A percentile compares a stretch with the other conserved stretches of the same genome.
Evolutionary conservation across 148 eudicot species (phyloP).

Genomic region (Chenopodium suecicum): DNA sequence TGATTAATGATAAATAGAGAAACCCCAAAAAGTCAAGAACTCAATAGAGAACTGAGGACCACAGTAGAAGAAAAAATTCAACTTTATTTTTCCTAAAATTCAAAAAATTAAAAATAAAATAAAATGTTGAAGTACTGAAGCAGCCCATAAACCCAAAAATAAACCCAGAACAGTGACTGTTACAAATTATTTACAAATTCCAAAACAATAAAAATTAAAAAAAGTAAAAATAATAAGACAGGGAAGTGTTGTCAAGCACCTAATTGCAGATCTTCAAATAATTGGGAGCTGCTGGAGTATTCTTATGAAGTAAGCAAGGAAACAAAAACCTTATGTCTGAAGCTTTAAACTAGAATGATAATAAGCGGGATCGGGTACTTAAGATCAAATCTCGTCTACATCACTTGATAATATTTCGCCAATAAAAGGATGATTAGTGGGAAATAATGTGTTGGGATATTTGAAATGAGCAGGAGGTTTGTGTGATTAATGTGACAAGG

Average conservation of each 20-base stretch:
- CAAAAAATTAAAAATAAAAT: neutral
- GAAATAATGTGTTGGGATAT: no score
- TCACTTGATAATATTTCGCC: no score
- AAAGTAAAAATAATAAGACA: neutral
- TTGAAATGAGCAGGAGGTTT: neutral
- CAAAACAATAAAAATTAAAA: neutral
- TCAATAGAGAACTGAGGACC: conserved; percentile 16
- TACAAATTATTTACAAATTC: neutral
- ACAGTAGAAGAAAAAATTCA: neutral
- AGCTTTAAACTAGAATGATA: conserved; percentile 12
- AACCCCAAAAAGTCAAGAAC: conserved; percentile 22
- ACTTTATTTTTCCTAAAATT: neutral
- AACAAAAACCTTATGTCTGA: conserved; percentile 7
- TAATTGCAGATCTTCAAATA: conserved; percentile 34
- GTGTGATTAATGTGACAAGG: neutral
- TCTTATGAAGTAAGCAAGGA: conserved; percentile 27
- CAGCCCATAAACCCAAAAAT: neutral
- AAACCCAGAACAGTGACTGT: neutral
- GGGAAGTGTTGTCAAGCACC: conserved; percentile 39
- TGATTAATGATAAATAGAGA: conserved; percentile 25
- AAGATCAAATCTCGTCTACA: neutral
- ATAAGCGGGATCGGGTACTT: no score
- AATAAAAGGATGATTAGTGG: no score
- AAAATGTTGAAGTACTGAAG: neutral
- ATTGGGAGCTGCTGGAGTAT: conserved; percentile 19